A percentile compares a stretch with the other conserved stretches of the same genome.
Conservation (phyloP, 345 rosid species). For the Turnera subulata region DNA sequence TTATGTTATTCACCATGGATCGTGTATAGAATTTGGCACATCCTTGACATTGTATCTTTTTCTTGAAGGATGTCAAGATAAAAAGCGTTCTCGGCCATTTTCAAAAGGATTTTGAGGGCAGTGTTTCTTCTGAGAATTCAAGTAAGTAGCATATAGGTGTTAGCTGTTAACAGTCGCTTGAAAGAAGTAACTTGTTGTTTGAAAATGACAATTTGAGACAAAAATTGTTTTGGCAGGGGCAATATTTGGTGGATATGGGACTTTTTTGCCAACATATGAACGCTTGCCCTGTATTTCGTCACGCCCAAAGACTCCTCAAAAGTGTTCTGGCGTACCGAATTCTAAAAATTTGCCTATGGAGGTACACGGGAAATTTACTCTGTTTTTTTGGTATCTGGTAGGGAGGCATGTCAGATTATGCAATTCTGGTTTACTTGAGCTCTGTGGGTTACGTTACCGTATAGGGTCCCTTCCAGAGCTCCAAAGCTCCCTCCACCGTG, state of each 20-base stretch:
- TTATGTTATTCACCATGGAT: constrained; percentile 1
- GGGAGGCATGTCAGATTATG: constrained; percentile 11
- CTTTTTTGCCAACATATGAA: constrained; percentile 57
- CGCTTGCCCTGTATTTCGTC: constrained; percentile 24
- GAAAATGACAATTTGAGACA: constrained; percentile 10
- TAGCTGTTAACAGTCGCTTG: constrained; percentile 1
- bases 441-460: constrained; percentile 19
- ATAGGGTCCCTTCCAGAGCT: constrained; percentile 47
- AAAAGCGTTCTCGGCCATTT: constrained; percentile 63
- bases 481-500: constrained; percentile 30
- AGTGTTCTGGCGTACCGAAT: constrained; percentile 23
- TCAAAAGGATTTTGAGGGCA: constrained; percentile 49
- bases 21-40: constrained; percentile 13
- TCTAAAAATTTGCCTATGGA: constrained; percentile 29
- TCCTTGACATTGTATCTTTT: constrained; percentile 20
- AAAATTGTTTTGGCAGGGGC: constrained; percentile 47
- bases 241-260: constrained; percentile 55
- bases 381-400: constrained; percentile 3
- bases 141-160: constrained; percentile 42
- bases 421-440: constrained; percentile 20
- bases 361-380: constrained; percentile 34
- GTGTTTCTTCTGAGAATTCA: constrained; percentile 40
- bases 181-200: not conserved
- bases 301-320: constrained; percentile 33
- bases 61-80: constrained; percentile 63